Percentiles rank a stretch among this genome's conserved stretches.
Conservation (phyloP, 345 rosid genomes). For the Sisymbrium irio region DNA sequence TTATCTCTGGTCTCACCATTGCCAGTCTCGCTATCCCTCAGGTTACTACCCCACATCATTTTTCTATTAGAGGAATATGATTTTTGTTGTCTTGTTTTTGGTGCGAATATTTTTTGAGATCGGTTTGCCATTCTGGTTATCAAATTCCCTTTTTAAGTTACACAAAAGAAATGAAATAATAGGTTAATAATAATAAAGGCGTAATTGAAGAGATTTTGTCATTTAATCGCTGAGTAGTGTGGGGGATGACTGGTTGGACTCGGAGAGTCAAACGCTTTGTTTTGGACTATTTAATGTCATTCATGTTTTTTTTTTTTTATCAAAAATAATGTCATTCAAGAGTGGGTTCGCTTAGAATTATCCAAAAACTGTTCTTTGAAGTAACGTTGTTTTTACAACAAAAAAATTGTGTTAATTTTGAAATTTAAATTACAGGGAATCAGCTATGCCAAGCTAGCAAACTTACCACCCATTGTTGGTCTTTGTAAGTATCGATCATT, state of each 20-base stretch:
- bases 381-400: neutral
- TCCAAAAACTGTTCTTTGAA: neutral
- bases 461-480: slow-evolving; percentile 89
- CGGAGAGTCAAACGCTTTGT: neutral
- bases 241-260: slow-evolving; percentile 23
- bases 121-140: neutral
- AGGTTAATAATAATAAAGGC: no score
- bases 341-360: neutral
- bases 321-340: neutral
- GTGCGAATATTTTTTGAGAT: neutral
- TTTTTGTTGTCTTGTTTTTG: neutral
- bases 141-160: neutral
- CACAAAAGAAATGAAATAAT: neutral
- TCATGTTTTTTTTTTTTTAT: no score
- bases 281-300: no score
- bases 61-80: neutral
- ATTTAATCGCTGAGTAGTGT: slow-evolving; percentile 7
- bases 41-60: slow-evolving; percentile 37
- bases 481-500: slow-evolving; percentile 59
- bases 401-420: neutral
- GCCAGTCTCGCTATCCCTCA: slow-evolving; percentile 99
- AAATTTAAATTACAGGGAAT: slow-evolving; percentile 67
- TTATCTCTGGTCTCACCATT: slow-evolving; percentile 96
- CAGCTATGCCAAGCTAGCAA: slow-evolving; percentile 98
- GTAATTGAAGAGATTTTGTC: slow-evolving; percentile 17